Evolutionary conservation across 2,329 filamentous ascomycete species (phyloP).

Genomic region (Diaporthe amygdali): DNA sequence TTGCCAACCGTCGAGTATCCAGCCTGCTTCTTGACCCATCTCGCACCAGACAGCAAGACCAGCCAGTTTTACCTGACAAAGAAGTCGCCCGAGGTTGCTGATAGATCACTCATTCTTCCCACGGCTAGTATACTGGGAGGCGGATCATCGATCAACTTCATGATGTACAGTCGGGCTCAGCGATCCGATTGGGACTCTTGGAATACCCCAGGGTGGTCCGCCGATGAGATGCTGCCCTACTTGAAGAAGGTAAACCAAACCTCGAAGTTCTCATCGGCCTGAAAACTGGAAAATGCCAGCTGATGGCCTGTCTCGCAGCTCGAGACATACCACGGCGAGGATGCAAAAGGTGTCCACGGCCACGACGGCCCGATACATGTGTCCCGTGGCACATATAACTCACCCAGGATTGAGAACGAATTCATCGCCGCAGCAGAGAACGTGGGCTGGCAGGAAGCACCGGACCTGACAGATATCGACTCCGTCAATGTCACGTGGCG

Average conservation of each 20-base stretch:
- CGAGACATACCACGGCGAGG: conserved; percentile 53
- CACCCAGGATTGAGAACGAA: conserved; percentile 43
- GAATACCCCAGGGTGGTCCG: conserved; percentile 34
- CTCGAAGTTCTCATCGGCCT: neutral
- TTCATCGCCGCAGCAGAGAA: conserved; percentile 50
- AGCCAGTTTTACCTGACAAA: conserved; percentile 50
- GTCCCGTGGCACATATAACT: conserved; percentile 49
- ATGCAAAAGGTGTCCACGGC: conserved; percentile 49
- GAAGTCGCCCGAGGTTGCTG: conserved; percentile 47
- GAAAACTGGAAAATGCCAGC: neutral
- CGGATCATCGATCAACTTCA: conserved; percentile 54
- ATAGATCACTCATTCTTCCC: conserved; percentile 44
- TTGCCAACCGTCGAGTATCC: conserved; percentile 54
- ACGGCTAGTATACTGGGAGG: conserved; percentile 56
- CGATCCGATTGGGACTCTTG: conserved; percentile 37
- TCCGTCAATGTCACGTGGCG: conserved; percentile 33
- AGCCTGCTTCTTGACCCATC: conserved; percentile 51
- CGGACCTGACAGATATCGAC: conserved; percentile 54
- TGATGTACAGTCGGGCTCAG: conserved; percentile 42
- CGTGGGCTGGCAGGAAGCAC: conserved; percentile 50
- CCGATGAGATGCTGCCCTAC: conserved; percentile 48
- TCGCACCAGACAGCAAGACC: conserved; percentile 47
- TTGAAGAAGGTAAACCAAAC: conserved; percentile 49
- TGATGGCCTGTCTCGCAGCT: conserved; percentile 34
- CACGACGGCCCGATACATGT: conserved; percentile 54